Evolutionary conservation across 23 red algal species (phyloP).

Genomic region (Gracilariopsis chorda): DNA sequence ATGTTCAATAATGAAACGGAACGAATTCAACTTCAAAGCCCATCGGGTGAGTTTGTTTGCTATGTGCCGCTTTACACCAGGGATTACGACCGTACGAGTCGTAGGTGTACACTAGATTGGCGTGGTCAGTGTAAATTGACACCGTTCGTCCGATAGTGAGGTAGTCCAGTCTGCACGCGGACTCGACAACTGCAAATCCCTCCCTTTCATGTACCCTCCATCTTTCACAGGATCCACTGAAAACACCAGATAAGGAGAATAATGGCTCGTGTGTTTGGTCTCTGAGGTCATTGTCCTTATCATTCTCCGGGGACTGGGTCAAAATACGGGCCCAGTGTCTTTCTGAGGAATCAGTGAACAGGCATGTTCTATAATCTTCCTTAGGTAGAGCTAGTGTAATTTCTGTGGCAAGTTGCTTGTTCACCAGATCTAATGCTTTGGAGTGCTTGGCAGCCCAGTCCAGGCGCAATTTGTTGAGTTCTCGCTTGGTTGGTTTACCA

Average conservation of each 20-base stretch:
- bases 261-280: neutral
- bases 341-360: neutral
- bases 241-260: neutral
- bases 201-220: neutral
- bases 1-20: neutral
- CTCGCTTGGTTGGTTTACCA: neutral
- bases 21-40: neutral
- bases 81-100: neutral
- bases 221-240: neutral
- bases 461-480: neutral
- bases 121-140: neutral
- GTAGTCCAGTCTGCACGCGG: neutral
- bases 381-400: neutral
- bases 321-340: neutral
- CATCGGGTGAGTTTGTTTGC: neutral
- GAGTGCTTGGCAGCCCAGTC: too few species aligned
- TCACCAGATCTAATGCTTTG: neutral
- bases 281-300: neutral
- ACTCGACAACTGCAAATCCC: neutral
- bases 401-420: neutral
- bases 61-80: neutral
- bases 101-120: neutral
- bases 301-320: neutral
- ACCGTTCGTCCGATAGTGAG: neutral
- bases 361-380: neutral